These are phyloP conservation scores for Epichloe hybrida DNA, from an alignment of 2,329 filamentous ascomycete genomes.

Conservation along the genomic window DNA sequence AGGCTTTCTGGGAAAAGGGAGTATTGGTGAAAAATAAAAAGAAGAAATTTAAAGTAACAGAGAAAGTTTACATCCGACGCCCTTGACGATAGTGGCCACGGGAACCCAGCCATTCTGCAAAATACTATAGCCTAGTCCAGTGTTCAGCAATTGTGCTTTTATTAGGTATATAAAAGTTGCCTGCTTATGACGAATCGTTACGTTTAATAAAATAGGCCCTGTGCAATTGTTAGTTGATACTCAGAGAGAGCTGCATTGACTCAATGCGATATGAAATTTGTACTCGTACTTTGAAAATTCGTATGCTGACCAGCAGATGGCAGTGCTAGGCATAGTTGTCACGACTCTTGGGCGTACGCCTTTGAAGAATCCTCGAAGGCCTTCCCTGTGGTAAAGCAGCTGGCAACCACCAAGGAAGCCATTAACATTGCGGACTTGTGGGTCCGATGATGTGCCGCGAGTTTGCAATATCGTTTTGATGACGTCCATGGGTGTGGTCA, in stretches of 20 bases:
- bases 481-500: conserved; percentile 94
- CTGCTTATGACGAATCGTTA: conserved; percentile 29
- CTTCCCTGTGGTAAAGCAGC: conserved; percentile 73
- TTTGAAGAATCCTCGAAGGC: conserved; percentile 79
- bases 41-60: background rate
- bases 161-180: background rate
- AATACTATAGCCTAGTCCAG: background rate
- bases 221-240: background rate
- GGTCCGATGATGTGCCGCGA: conserved; percentile 66
- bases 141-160: background rate
- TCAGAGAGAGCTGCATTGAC: conserved; percentile 55
- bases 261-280: conserved; percentile 49
- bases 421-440: conserved; percentile 73
- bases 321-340: conserved; percentile 95
- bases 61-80: background rate
- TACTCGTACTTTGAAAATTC: conserved; percentile 53
- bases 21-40: background rate
- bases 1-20: background rate
- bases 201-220: conserved; percentile 49
- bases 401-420: conserved; percentile 66
- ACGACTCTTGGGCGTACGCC: conserved; percentile 83
- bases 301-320: conserved; percentile 91
- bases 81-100: background rate
- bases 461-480: conserved; percentile 98
- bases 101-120: background rate